A percentile compares a stretch with the other conserved stretches of the same genome.
These are phyloP conservation scores for Sclerospora graminicola DNA, from an alignment of 352 stramenopile genomes.

Conservation along the genomic window DNA sequence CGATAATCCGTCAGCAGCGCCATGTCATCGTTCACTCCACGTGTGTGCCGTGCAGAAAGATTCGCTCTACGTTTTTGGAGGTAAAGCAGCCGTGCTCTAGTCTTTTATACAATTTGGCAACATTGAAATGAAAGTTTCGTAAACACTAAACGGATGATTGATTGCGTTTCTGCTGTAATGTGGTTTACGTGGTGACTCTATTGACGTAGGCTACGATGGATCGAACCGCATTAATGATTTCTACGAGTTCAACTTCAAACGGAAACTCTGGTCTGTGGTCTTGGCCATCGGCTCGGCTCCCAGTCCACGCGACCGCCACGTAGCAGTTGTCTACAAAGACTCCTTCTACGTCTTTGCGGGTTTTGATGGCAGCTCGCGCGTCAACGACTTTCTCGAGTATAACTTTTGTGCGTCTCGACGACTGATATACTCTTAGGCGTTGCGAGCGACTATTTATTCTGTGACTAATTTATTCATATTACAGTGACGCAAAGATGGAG, in stretches of 20 bases:
- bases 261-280: slow-evolving; percentile 68
- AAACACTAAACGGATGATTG: neutral
- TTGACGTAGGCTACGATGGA: slow-evolving; percentile 81
- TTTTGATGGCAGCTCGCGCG: slow-evolving; percentile 88
- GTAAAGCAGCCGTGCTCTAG: slow-evolving; percentile 17
- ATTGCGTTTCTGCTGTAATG: too few relatives aligned
- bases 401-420: slow-evolving; percentile 77
- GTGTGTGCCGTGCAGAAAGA: slow-evolving; percentile 86
- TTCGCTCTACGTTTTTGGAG: slow-evolving; percentile 90
- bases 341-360: slow-evolving; percentile 93
- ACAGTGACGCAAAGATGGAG: slow-evolving; percentile 76
- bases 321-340: slow-evolving; percentile 88
- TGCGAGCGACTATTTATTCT: slow-evolving; percentile 2
- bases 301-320: slow-evolving; percentile 90
- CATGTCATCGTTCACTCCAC: slow-evolving; percentile 90
- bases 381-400: slow-evolving; percentile 94
- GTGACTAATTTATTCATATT: neutral
- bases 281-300: slow-evolving; percentile 55
- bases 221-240: slow-evolving; percentile 91
- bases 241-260: slow-evolving; percentile 88
- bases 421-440: neutral
- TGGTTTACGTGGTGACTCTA: too few relatives aligned
- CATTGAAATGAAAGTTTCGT: neutral
- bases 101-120: neutral
- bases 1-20: slow-evolving; percentile 71